Evolutionary conservation across 257 asterid species (phyloP).

Genomic region (Solanum virginianum): DNA sequence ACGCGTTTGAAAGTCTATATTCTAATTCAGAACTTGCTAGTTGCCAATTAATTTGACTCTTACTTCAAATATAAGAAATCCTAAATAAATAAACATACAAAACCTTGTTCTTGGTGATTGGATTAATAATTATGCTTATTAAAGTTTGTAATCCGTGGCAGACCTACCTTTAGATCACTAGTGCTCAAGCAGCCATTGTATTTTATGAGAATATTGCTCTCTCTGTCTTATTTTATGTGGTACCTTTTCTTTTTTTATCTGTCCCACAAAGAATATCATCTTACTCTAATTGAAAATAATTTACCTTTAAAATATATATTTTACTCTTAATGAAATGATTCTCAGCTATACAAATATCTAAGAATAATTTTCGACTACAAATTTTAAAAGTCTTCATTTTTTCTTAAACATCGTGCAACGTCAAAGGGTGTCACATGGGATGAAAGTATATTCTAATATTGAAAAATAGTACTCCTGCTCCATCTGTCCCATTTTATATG

Average conservation of each 20-base stretch:
- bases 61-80: not conserved
- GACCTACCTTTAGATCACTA: not conserved
- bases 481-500: too few species aligned
- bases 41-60: not conserved
- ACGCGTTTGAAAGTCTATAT: not conserved
- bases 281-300: too few species aligned
- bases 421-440: too few species aligned
- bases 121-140: not conserved
- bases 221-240: too few species aligned
- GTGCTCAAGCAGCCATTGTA: not conserved
- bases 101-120: not conserved
- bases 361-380: too few species aligned
- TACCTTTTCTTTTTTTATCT: rapidly evolving
- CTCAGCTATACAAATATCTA: too few species aligned
- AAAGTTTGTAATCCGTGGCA: not conserved
- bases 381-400: too few species aligned
- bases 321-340: too few species aligned
- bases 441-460: too few species aligned
- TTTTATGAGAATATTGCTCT: not conserved
- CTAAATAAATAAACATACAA: not conserved
- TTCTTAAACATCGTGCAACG: too few species aligned
- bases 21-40: not conserved
- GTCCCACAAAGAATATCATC: too few species aligned
- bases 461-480: too few species aligned
- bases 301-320: rapidly evolving